Evolutionary conservation across 345 rosid genomes (phyloP).

Genomic region (Rhodomyrtus tomentosa): DNA sequence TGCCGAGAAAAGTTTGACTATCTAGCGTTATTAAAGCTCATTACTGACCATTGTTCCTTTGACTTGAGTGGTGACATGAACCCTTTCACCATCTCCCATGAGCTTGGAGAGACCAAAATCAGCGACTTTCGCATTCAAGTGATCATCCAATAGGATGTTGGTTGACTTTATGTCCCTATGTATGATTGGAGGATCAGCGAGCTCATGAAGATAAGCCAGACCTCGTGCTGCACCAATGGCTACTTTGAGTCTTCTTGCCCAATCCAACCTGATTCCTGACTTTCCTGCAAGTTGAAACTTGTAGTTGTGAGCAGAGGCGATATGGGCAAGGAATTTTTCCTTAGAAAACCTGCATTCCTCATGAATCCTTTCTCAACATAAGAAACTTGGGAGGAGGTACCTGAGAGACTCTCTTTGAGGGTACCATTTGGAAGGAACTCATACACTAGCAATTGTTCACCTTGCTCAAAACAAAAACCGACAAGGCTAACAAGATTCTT

Average conservation of each 20-base stretch:
- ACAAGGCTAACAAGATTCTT: conserved; percentile 61
- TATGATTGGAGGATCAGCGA: conserved; percentile 89
- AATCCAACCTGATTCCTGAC: conserved; percentile 65
- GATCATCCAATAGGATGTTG: conserved; percentile 73
- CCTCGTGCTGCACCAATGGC: conserved; percentile 82
- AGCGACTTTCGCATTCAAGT: conserved; percentile 70
- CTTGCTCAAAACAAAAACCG: conserved; percentile 64
- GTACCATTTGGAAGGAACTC: conserved; percentile 66
- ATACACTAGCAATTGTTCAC: conserved; percentile 69
- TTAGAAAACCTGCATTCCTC: neutral
- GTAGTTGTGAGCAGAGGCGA: neutral
- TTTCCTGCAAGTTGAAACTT: conserved; percentile 33
- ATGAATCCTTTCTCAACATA: neutral
- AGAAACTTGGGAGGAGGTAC: conserved; percentile 13
- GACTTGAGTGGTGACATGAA: conserved; percentile 82
- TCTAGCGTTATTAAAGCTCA: neutral
- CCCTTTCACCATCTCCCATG: conserved; percentile 43
- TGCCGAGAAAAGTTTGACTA: neutral
- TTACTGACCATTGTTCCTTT: conserved; percentile 89
- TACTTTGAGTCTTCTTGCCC: conserved; percentile 71
- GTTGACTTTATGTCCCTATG: conserved; percentile 87
- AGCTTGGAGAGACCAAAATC: conserved; percentile 93
- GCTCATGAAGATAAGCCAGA: conserved; percentile 80
- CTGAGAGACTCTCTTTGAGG: conserved; percentile 56
- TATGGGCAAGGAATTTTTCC: neutral